Evolutionary conservation across 805 yeast species (phyloP), one percentile per base, ranked within the genome.

Genomic region (Pichia pseudocactophila): DNA sequence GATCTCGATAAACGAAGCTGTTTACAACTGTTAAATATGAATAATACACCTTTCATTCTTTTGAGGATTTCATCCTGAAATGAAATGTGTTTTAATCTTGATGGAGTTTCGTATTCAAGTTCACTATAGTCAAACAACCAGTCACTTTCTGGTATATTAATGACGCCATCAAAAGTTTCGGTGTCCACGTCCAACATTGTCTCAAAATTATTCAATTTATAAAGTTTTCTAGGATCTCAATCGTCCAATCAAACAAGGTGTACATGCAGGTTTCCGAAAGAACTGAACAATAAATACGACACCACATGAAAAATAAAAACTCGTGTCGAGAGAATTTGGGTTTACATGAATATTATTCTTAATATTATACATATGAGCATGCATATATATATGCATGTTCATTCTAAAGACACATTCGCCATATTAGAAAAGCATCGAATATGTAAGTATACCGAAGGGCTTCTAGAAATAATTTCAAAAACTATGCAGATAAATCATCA

Each of bases 1-100:
- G 68, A 63, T 36, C 71, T 60, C 3, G 79, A 75, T 25, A 75
- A 54, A 39, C 69, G 61, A 34, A 75, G 57, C 42, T 62, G 65
- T 26, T 61, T 48, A 34, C 75, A 69, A 41, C 73, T 68, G 34
- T 62, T 63, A 10, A 68, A 65, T 34, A 75, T 58, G 50, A 70
- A 74, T 19, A 63, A 59, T 8, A 66, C 66, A 9, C 78, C 80
- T 48, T 73, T 74, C 36, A 68, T 60, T 36, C 78, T 62, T 49
- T 60, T 60, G 20, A 55, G 51, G 19, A 65, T 52, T 55, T 76
- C 80, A 4, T 62, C 66, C 3, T 56, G 51, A 30, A 54, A 61
- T 1, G 59, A 30, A 8, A 73, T 50, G 13, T 62, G 61, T 17
- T 47, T 45, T 17, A 41, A 22, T 30, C 70, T 50, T 0, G 73